Percentiles rank a stretch among this genome's conserved stretches.
These are phyloP conservation scores for Populus hybrid DNA, from an alignment of 441 rosid genomes.

Conservation along the genomic window DNA sequence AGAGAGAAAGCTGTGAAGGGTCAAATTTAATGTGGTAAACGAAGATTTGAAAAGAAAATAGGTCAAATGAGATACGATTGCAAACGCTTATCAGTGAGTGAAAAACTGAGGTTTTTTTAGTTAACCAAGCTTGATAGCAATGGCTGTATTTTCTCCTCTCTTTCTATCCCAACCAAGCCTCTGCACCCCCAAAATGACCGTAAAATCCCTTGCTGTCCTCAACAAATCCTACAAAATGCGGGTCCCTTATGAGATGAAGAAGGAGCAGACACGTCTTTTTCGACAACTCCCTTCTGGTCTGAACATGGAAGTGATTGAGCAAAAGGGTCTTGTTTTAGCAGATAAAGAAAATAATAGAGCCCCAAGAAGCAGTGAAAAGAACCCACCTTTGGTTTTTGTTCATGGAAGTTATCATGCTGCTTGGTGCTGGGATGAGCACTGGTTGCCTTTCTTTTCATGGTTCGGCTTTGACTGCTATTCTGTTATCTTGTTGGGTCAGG, in stretches of 20 bases:
- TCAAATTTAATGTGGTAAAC: neutral
- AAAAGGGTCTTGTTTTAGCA: conserved; percentile 25
- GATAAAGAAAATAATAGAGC: neutral
- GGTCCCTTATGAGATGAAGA: conserved; percentile 52
- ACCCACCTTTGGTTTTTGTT: conserved; percentile 72
- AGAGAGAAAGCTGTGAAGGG: neutral
- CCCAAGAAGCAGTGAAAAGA: conserved; percentile 9
- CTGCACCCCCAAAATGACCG: conserved; percentile 24
- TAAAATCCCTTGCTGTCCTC: conserved; percentile 34
- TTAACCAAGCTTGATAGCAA: conserved; percentile 25
- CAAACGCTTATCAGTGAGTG: neutral
- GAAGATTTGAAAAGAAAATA: neutral
- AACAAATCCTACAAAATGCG: conserved; percentile 24
- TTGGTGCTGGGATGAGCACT: conserved; percentile 92
- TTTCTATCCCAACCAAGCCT: conserved; percentile 14
- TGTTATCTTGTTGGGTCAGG: conserved; percentile 81
- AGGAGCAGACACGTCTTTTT: conserved; percentile 60
- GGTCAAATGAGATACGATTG: neutral
- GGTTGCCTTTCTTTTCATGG: conserved; percentile 79
- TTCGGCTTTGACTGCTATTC: conserved; percentile 81
- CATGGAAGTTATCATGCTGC: conserved; percentile 92
- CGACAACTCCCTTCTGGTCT: conserved; percentile 78
- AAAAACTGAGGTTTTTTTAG: neutral
- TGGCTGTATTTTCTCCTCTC: conserved; percentile 29
- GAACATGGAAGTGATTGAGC: conserved; percentile 75